Conservation (phyloP, 306 rosid species). For the Urtica urens region DNA sequence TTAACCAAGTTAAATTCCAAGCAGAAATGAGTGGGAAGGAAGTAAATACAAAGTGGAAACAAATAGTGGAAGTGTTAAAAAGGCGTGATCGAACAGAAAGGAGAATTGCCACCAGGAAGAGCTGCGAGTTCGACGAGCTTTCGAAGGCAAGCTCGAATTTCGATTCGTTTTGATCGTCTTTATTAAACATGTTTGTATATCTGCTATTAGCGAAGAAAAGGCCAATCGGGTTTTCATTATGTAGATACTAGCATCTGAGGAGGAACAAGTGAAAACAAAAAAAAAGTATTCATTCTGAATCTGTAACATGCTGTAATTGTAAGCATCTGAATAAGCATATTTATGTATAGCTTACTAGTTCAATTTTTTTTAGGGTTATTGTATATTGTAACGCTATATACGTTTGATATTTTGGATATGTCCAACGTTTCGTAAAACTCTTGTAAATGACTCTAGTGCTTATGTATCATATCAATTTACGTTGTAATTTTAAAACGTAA, state of each 20-base stretch:
- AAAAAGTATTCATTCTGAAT: not conserved
- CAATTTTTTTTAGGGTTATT: no score
- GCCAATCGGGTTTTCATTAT: conserved; percentile 22
- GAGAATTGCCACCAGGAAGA: conserved; percentile 93
- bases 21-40: not conserved
- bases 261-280: conserved; percentile 9
- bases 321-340: no score
- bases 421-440: no score
- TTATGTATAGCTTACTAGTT: no score
- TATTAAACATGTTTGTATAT: conserved; percentile 23
- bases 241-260: conserved; percentile 24
- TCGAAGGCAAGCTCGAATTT: conserved; percentile 7
- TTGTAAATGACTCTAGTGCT: no score
- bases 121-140: conserved; percentile 22
- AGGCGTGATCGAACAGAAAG: conserved; percentile 59
- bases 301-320: conserved; percentile 5
- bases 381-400: no score
- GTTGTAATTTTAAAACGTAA: no score
- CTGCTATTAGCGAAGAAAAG: no score
- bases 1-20: no score
- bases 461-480: no score
- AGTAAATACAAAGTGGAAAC: conserved; percentile 15
- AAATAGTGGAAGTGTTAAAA: conserved; percentile 34
- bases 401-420: no score
- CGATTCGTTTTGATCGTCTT: conserved; percentile 10